These are phyloP conservation scores for Hyphopichia buzzinii DNA, from an alignment of 1,139 yeast species.

Conservation along the genomic window DNA sequence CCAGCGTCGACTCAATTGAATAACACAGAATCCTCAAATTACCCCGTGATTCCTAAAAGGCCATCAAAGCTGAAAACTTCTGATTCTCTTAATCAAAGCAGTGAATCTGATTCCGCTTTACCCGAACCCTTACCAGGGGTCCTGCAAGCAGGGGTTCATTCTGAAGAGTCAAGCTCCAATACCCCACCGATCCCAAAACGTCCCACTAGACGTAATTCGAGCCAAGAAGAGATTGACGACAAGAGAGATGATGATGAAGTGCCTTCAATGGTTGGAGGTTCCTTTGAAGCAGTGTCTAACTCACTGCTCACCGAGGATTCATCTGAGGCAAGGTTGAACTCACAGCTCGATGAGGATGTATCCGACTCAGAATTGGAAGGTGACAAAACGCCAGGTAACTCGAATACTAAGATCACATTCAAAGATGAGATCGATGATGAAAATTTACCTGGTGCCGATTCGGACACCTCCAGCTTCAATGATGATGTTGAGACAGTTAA, in stretches of 20 bases:
- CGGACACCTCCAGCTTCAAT: conserved; percentile 24
- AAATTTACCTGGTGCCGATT: conserved; percentile 12
- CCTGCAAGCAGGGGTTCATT: not conserved
- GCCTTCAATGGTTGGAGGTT: not conserved
- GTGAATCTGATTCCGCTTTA: too few species aligned
- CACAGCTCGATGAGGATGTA: conserved; percentile 6
- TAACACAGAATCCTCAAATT: not conserved
- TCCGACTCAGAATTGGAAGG: conserved; percentile 21
- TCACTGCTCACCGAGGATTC: conserved; percentile 3
- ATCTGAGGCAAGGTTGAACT: conserved; percentile 4
- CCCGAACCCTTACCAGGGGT: too few species aligned
- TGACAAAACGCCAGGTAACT: conserved; percentile 37
- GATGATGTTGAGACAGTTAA: conserved; percentile 36
- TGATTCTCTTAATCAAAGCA: too few species aligned
- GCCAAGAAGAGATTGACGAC: not conserved
- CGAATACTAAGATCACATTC: conserved; percentile 29
- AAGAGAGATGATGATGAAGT: not conserved
- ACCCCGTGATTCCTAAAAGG: conserved; percentile 1
- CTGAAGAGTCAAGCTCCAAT: not conserved
- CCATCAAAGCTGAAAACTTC: not conserved
- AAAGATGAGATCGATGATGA: conserved; percentile 29
- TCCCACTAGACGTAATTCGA: not conserved
- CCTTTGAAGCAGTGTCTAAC: not conserved
- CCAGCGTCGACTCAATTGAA: not conserved
- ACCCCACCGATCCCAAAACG: conserved; percentile 2